These are phyloP conservation scores for Blepharisma stoltei DNA, from an alignment of 73 alveolate species.

Conservation along the genomic window DNA sequence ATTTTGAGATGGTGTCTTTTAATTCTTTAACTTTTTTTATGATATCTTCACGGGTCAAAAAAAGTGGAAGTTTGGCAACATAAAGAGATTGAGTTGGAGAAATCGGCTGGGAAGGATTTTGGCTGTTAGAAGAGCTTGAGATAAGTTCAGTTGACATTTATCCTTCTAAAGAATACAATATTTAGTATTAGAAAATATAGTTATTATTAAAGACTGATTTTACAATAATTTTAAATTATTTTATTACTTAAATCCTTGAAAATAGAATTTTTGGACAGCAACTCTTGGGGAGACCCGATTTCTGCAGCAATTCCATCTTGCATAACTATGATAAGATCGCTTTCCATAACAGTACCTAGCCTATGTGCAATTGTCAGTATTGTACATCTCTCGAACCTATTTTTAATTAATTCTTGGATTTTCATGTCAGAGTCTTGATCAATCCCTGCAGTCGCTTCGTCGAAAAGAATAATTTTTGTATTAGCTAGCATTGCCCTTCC, in stretches of 20 bases:
- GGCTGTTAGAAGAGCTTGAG: no score
- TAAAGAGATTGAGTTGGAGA: no score
- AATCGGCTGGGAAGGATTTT: no score
- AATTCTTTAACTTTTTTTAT: background rate
- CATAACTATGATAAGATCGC: constrained; percentile 72
- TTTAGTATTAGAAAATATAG: no score
- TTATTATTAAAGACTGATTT: no score
- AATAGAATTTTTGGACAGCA: constrained; percentile 38
- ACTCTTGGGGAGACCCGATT: constrained; percentile 64
- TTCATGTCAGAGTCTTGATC: constrained; percentile 76
- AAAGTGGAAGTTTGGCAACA: no score
- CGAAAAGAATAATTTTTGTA: constrained; percentile 71
- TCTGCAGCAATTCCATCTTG: constrained; percentile 65
- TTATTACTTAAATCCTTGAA: background rate
- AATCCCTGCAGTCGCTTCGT: constrained; percentile 91
- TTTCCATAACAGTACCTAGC: constrained; percentile 73
- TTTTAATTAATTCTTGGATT: constrained; percentile 60
- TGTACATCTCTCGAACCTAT: constrained; percentile 59
- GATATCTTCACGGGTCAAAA: background rate
- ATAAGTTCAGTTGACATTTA: no score
- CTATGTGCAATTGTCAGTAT: constrained; percentile 91
- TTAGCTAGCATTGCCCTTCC: constrained; percentile 75
- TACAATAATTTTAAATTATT: no score
- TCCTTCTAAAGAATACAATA: no score
- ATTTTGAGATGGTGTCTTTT: background rate